Evolutionary conservation across 1,139 yeast species (phyloP), one percentile per base, ranked within the genome.

Genomic region (Protomyces lactucae-debilis): DNA sequence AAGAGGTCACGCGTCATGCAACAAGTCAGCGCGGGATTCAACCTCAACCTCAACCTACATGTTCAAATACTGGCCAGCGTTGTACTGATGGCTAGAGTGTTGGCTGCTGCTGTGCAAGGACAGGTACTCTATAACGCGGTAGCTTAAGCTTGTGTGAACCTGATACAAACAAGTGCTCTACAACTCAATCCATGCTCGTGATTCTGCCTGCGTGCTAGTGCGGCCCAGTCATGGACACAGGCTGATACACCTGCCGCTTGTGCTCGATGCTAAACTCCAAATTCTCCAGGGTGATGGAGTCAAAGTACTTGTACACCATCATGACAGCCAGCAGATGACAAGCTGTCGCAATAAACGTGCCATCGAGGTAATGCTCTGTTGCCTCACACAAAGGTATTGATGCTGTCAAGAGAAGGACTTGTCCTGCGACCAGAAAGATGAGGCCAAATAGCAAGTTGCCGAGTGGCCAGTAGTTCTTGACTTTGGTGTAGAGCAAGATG

Each of bases 301-400:
- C 97, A 97, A 98, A 93, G 71, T 85, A 89, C 76, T 93, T 92
- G 79, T 91, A 92, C 65, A 92, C 80, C 98, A 93, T 92, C 96
- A 93, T 91, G 65, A 87, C 78, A 6, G 96, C 82, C 72, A 90
- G 88, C 60, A 90, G 74, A 73, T 88, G 89, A 72, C 96, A 84
- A 55, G 89, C 72, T 40, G 95, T 82, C 28, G 92, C 95, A 72
- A 92, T 88, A 74, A 92, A 87, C 40, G 90, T 76, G 0, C 98
- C 98, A 72, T 93, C 99, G 35, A 91, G 80, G 73, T 92, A 93
- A 75, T 93, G 99, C 56, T 85, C 83, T 55, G 88, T 84, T 23
- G 85, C 82, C 55, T 78, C 76, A 75, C 99, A 93, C 52, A 93
- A 84, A 23, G 74, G 72, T 55, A 78, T 73, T 39, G 90, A 86